Conservation (phyloP, 306 rosid species). For the Trifolium fragiferum region DNA sequence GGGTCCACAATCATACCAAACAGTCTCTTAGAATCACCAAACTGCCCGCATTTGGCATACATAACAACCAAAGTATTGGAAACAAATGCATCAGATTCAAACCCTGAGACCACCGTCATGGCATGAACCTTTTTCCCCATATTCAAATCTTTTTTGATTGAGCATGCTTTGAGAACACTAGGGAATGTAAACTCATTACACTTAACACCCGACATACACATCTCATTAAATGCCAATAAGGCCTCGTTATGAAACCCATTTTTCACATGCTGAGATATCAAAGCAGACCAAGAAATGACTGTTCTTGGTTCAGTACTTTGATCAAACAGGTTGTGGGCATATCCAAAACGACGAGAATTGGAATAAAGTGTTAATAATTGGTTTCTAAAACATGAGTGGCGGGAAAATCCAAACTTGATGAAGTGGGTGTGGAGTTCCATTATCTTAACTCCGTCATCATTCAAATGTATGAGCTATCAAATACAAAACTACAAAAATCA, state of each 20-base stretch:
- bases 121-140: conserved; percentile 74
- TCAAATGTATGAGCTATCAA: no score
- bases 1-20: conserved; percentile 58
- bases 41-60: conserved; percentile 78
- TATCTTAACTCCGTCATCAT: not conserved
- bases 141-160: conserved; percentile 55
- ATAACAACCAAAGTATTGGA: conserved; percentile 79
- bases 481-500: no score
- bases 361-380: conserved; percentile 59
- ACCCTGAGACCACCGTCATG: conserved; percentile 63
- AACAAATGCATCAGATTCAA: conserved; percentile 77
- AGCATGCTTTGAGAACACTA: conserved; percentile 80
- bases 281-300: conserved; percentile 82
- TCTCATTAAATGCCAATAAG: conserved; percentile 59
- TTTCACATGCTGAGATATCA: conserved; percentile 79
- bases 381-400: conserved; percentile 51
- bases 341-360: conserved; percentile 51
- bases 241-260: conserved; percentile 71
- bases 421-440: conserved; percentile 70
- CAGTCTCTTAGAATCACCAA: conserved; percentile 66
- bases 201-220: conserved; percentile 63
- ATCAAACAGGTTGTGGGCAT: conserved; percentile 69
- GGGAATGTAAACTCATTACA: conserved; percentile 78
- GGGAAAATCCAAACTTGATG: conserved; percentile 63
- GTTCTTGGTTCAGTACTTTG: conserved; percentile 63